Base-by-base conservation (phyloP, 2,329 filamentous ascomycete genomes). In the Pseudocercospora pini-densiflorae region DNA sequence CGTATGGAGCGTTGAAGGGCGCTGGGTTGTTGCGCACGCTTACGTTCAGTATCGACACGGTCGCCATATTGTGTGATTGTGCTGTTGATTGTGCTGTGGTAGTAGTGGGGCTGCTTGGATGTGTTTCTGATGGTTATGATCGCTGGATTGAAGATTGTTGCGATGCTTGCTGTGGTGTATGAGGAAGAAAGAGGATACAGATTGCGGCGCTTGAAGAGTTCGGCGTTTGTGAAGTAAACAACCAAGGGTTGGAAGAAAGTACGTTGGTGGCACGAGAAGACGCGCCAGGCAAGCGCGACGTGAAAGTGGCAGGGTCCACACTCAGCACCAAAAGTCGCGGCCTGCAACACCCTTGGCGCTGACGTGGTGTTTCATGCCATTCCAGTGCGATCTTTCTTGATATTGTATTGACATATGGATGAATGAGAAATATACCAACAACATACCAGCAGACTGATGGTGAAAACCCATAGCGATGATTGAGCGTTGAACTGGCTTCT, bases 11-110 rank as follows among this genome's bases (percentile, higher is more conserved):
- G 75, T 89, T 91, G 83, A 99, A 98, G 74, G 91, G 89, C 76
- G 95, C 94, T 77, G 95, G 95, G 84, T 99, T 99, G 88, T 99
- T 98, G 79, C 93, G 86, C 74, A 99, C 92, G 81, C 95, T 92
- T 76, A 99, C 95, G 77, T 94, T 94, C 73, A 99, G 88, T 67
- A 99, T 89, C 73, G 94, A 97, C 71, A 99, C 94, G 78, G 97
- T 92, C 78, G 95, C 97, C 95, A 97, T 97, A 72, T 78, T 87
- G 83, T 31, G 16, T 24, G n/a, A 47, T 49, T 55, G 33, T 45
- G 33, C n/a, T 36, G 29, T 57, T 24, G 55, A 24, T 19, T 19
- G 27, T 58, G 33, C 2, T 29, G 55, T 9, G 24, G 55, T 16
- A 43, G 29, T 40, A 31, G 29, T 23, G 55, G 55, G 55, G 51